Percentiles rank a stretch among this genome's conserved stretches.
Evolutionary conservation across 108 stramenopile species (phyloP).

Genomic region (Nitzschia sp.): DNA sequence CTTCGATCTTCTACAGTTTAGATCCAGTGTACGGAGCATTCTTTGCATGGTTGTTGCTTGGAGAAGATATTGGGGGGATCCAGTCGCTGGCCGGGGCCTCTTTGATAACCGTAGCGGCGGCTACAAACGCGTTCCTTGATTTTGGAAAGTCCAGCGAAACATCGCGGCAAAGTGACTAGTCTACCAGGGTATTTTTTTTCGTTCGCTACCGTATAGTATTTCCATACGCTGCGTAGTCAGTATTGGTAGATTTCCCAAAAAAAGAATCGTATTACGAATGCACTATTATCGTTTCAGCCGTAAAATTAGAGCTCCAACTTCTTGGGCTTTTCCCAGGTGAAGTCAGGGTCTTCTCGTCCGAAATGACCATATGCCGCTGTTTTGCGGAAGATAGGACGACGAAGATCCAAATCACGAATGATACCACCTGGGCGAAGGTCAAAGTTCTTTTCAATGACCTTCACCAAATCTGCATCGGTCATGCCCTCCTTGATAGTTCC

Average conservation of each 20-base stretch:
- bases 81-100: slow-evolving; percentile 66
- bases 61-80: slow-evolving; percentile 57
- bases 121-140: slow-evolving; percentile 71
- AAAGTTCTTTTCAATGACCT: slow-evolving; percentile 94
- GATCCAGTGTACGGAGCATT: slow-evolving; percentile 90
- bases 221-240: no score
- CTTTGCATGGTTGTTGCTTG: slow-evolving; percentile 72
- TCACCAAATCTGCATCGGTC: slow-evolving; percentile 90
- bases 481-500: slow-evolving; percentile 93
- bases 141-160: slow-evolving; percentile 38
- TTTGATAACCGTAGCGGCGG: slow-evolving; percentile 76
- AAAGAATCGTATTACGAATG: no score
- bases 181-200: no score
- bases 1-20: slow-evolving; percentile 85
- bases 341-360: slow-evolving; percentile 95
- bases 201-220: no score
- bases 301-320: slow-evolving; percentile 63
- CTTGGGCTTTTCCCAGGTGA: slow-evolving; percentile 96
- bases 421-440: slow-evolving; percentile 96
- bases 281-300: no score
- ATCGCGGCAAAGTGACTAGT: neutral
- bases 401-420: slow-evolving; percentile 92
- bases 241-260: no score
- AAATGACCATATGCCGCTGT: slow-evolving; percentile 98
- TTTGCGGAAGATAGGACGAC: slow-evolving; percentile 93